Percentiles rank a stretch among this genome's conserved stretches.
Conservation (phyloP, 1,139 yeast species). For the Yamadazyma jaroonii region DNA sequence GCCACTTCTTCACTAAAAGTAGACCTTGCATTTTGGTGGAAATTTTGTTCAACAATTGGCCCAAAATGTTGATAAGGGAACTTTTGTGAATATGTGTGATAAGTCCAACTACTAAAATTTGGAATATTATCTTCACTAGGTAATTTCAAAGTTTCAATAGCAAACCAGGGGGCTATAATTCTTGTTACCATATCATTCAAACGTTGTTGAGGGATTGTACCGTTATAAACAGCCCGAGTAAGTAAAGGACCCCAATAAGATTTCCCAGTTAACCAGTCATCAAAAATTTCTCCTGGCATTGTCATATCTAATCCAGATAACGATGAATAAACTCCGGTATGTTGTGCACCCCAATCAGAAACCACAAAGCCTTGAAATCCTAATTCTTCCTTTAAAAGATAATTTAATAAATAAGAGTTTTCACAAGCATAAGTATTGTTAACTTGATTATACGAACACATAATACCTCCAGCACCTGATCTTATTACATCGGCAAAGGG, state of each 20-base stretch:
- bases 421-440: slow-evolving; percentile 63
- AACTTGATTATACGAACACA: slow-evolving; percentile 61
- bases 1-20: slow-evolving; percentile 50
- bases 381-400: slow-evolving; percentile 56
- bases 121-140: slow-evolving; percentile 46
- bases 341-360: slow-evolving; percentile 67
- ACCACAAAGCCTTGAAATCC: slow-evolving; percentile 69
- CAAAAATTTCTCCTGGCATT: slow-evolving; percentile 62
- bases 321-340: slow-evolving; percentile 55
- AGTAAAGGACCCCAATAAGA: slow-evolving; percentile 59
- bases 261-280: slow-evolving; percentile 53
- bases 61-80: slow-evolving; percentile 54
- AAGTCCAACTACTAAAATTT: slow-evolving; percentile 60
- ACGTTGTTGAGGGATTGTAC: slow-evolving; percentile 53
- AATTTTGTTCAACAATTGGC: slow-evolving; percentile 51
- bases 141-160: slow-evolving; percentile 29
- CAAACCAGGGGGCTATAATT: slow-evolving; percentile 57
- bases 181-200: slow-evolving; percentile 63
- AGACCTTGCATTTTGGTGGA: slow-evolving; percentile 54
- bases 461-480: slow-evolving; percentile 60
- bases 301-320: slow-evolving; percentile 64
- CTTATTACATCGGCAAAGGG: slow-evolving; percentile 64
- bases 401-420: slow-evolving; percentile 55
- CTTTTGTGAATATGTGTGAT: slow-evolving; percentile 51
- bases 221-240: slow-evolving; percentile 54